Conservation (phyloP, 116 monocot species). For the Cymodocea nodosa region DNA sequence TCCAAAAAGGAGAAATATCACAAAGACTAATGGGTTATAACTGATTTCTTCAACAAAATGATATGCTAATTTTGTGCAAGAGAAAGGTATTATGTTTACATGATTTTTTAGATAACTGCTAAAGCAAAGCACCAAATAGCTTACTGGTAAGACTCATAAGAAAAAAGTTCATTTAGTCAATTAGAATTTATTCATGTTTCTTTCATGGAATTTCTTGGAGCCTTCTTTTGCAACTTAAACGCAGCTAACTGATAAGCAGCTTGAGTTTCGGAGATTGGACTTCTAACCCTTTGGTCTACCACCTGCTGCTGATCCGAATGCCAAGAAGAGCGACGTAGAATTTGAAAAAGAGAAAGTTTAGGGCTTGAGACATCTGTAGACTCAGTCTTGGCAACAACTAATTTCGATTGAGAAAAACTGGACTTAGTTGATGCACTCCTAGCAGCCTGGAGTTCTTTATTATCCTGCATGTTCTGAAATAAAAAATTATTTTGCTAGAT, state of each 20-base stretch:
- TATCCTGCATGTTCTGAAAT: conserved; percentile 12
- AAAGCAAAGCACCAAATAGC: too few relatives aligned
- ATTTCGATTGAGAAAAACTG: conserved; percentile 29
- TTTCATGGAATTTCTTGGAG: background rate
- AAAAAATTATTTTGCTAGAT: too few relatives aligned
- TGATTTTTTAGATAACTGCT: too few relatives aligned
- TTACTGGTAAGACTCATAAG: too few relatives aligned
- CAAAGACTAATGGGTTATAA: too few relatives aligned
- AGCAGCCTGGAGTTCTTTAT: conserved; percentile 16
- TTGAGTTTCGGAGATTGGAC: conserved; percentile 29
- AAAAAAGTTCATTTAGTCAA: too few relatives aligned
- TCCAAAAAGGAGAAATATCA: too few relatives aligned
- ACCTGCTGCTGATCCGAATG: conserved; percentile 24
- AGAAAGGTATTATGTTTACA: too few relatives aligned
- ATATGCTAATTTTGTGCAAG: too few relatives aligned
- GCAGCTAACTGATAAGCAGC: conserved; percentile 42
- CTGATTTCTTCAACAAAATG: too few relatives aligned
- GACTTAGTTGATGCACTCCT: conserved; percentile 17
- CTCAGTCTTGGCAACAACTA: conserved; percentile 15
- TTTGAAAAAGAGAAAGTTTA: conserved; percentile 54
- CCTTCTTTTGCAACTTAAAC: conserved; percentile 32
- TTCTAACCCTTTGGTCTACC: background rate
- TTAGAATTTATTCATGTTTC: too few relatives aligned
- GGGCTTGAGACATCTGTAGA: conserved; percentile 4
- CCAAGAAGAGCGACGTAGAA: conserved; percentile 41